A percentile compares a stretch with the other conserved stretches of the same genome.
These are phyloP conservation scores for Kwoniella shivajii DNA, from an alignment of 1,284 basidiomycete genomes.

Conservation along the genomic window DNA sequence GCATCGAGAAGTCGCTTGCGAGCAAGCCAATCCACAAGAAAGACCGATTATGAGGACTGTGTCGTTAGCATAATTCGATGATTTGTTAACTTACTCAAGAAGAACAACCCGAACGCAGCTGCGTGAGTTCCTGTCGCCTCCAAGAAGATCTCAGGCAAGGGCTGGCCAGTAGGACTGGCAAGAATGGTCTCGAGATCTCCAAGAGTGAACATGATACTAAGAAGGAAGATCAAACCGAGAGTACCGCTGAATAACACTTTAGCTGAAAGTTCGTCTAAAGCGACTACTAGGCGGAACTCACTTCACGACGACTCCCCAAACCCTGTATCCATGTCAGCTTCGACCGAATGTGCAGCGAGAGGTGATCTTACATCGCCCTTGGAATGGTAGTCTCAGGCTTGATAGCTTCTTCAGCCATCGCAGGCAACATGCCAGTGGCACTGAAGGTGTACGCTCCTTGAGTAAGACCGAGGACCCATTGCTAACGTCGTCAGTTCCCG, in stretches of 20 bases:
- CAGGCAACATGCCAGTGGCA: slow-evolving; percentile 48
- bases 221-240: slow-evolving; percentile 46
- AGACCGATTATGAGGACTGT: slow-evolving; percentile 55
- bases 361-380: slow-evolving; percentile 45
- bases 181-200: slow-evolving; percentile 51
- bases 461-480: slow-evolving; percentile 45
- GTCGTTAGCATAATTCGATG: slow-evolving; percentile 1
- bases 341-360: too few relatives aligned
- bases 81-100: slow-evolving; percentile 25
- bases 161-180: slow-evolving; percentile 52
- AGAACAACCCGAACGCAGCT: slow-evolving; percentile 55
- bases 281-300: too few relatives aligned
- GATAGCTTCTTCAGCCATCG: slow-evolving; percentile 53
- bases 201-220: slow-evolving; percentile 56
- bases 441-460: slow-evolving; percentile 45
- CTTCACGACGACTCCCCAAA: slow-evolving; percentile 31
- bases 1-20: slow-evolving; percentile 45
- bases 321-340: slow-evolving; percentile 18
- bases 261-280: too few relatives aligned
- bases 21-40: slow-evolving; percentile 51
- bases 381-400: slow-evolving; percentile 48
- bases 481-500: too few relatives aligned
- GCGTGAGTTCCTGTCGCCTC: slow-evolving; percentile 51
- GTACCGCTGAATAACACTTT: slow-evolving; percentile 23
- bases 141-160: slow-evolving; percentile 54